Conservation (phyloP, 129 eudicot genomes). For the Chrysanthemum lavandulifolium region DNA sequence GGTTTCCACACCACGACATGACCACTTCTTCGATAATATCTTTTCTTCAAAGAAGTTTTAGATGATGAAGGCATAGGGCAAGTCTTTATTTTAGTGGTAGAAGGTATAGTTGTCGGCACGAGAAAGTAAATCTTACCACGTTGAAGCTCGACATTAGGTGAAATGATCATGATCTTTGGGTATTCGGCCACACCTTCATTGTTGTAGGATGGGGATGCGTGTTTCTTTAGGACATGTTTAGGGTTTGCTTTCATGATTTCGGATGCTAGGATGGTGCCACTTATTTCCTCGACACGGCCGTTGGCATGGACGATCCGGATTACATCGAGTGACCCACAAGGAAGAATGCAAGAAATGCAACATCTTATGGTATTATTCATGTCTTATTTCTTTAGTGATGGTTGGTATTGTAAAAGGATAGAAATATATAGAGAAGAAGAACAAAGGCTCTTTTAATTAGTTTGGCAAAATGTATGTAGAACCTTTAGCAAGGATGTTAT, state of each 20-base stretch:
- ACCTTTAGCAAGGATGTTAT: background rate
- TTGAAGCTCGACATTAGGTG: constrained; percentile 66
- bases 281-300: constrained; percentile 67
- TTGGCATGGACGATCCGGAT: constrained; percentile 68
- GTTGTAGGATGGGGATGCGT: constrained; percentile 33
- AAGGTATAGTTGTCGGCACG: constrained; percentile 37
- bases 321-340: constrained; percentile 78
- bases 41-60: constrained; percentile 28
- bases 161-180: constrained; percentile 50
- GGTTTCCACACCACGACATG: constrained; percentile 73
- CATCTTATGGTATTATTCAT: constrained; percentile 75
- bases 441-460: background rate
- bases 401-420: background rate
- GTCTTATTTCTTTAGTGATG: constrained; percentile 1
- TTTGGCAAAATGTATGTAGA: background rate
- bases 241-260: constrained; percentile 64
- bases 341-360: constrained; percentile 84
- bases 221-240: constrained; percentile 58
- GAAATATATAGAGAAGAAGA: background rate
- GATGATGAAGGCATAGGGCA: constrained; percentile 12
- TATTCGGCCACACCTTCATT: constrained; percentile 21
- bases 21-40: constrained; percentile 46
- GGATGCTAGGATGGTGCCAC: constrained; percentile 46
- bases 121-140: constrained; percentile 81
- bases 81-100: constrained; percentile 21